Conservation (phyloP, 441 rosid genomes). For the Kokia cookei region DNA sequence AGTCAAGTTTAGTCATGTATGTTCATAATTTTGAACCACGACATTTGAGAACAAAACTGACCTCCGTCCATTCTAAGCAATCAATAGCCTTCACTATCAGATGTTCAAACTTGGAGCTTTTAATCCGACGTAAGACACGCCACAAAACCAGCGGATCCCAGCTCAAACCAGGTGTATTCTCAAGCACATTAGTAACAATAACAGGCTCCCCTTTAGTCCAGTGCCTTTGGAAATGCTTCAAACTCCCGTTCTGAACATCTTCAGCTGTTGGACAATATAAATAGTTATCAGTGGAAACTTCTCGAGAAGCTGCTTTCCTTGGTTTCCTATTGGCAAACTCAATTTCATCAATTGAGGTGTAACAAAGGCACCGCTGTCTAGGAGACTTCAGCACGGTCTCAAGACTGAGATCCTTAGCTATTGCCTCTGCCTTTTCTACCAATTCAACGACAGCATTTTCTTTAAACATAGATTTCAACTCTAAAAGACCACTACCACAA, state of each 20-base stretch:
- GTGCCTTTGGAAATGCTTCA: constrained; percentile 70
- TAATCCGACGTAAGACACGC: constrained; percentile 68
- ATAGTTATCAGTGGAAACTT: constrained; percentile 55
- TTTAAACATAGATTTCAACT: constrained; percentile 41
- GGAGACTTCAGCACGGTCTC: constrained; percentile 5
- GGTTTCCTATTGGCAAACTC: constrained; percentile 18
- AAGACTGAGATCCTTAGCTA: constrained; percentile 16
- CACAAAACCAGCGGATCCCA: constrained; percentile 94
- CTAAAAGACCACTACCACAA: constrained; percentile 47
- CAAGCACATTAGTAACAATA: constrained; percentile 66
- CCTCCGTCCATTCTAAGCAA: constrained; percentile 76
- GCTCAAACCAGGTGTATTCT: constrained; percentile 66
- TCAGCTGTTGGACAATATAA: constrained; percentile 53
- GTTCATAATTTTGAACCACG: not conserved
- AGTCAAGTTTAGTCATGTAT: not conserved
- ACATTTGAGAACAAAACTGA: constrained; percentile 20
- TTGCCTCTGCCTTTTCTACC: constrained; percentile 44
- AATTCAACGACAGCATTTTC: constrained; percentile 40
- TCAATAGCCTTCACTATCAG: constrained; percentile 53
- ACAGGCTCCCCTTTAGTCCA: constrained; percentile 86
- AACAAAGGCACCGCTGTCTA: constrained; percentile 42
- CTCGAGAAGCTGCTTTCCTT: constrained; percentile 65
- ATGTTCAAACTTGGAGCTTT: constrained; percentile 29
- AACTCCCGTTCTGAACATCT: constrained; percentile 31
- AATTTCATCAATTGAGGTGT: constrained; percentile 22